These are phyloP conservation scores for Amphibolis antarctica DNA, from an alignment of 106 monocot genomes.

Conservation along the genomic window DNA sequence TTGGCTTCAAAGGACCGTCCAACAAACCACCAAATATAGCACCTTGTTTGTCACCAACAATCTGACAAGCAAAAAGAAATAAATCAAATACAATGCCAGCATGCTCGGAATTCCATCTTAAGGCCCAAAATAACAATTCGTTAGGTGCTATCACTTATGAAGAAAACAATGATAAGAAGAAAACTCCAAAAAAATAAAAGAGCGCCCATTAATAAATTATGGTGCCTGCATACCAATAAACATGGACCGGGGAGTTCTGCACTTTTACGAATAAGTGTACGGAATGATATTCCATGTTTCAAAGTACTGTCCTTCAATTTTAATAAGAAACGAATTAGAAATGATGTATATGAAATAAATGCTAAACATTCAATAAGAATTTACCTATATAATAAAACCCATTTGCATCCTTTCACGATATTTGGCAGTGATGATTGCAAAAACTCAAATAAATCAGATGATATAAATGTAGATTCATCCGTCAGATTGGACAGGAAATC, in stretches of 20 bases:
- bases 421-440: slow-evolving; percentile 73
- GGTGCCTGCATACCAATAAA: slow-evolving; percentile 46
- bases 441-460: slow-evolving; percentile 56
- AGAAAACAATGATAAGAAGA: background rate
- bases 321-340: slow-evolving; percentile 9
- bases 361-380: background rate
- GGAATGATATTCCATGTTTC: slow-evolving; percentile 92
- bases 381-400: slow-evolving; percentile 88
- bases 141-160: background rate
- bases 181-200: background rate
- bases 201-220: background rate
- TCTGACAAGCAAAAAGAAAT: slow-evolving; percentile 17
- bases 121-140: background rate
- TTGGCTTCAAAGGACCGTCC: slow-evolving; percentile 58
- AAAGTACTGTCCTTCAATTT: slow-evolving; percentile 73
- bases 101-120: background rate
- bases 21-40: slow-evolving; percentile 88
- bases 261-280: slow-evolving; percentile 73
- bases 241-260: slow-evolving; percentile 46
- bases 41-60: slow-evolving; percentile 86
- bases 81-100: background rate
- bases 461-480: slow-evolving; percentile 61
- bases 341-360: background rate
- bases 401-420: slow-evolving; percentile 81
- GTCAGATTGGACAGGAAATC: slow-evolving; percentile 28